Evolutionary conservation across 768 basidiomycete species (phyloP).

Genomic region (Mycena maculata): DNA sequence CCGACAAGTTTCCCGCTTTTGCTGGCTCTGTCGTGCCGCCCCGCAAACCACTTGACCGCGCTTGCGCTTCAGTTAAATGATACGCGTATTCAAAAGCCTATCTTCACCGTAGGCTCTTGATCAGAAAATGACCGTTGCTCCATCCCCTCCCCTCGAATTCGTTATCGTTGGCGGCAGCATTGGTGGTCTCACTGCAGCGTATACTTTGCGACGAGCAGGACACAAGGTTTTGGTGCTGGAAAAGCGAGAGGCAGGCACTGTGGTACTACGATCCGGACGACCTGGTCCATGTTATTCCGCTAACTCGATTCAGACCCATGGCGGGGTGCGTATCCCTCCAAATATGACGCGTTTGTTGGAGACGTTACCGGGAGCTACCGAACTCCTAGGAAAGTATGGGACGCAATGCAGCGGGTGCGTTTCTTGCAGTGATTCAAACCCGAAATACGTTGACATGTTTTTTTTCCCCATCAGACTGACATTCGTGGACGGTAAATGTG

Average conservation of each 20-base stretch:
- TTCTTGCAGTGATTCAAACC: neutral
- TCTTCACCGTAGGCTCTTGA: no score
- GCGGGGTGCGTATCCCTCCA: neutral
- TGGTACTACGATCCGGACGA: neutral
- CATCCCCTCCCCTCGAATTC: no score
- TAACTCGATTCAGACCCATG: neutral
- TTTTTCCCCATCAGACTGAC: neutral
- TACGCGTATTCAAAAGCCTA: no score
- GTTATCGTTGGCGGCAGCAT: neutral
- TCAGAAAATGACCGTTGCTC: no score
- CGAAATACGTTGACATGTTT: no score
- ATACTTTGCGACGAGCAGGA: neutral
- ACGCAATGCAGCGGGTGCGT: neutral
- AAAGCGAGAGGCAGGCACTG: neutral
- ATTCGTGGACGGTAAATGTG: neutral
- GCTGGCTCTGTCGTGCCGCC: no score
- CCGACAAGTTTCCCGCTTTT: no score
- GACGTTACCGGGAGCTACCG: neutral
- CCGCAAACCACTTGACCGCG: no score
- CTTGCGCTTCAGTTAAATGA: no score
- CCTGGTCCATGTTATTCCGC: neutral
- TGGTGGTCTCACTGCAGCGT: neutral
- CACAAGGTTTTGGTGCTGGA: neutral
- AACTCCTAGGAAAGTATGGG: neutral
- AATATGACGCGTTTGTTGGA: neutral